A percentile compares a stretch with the other conserved stretches of the same genome.
Evolutionary conservation across 2,329 filamentous ascomycete species (phyloP).

Genomic region (Sordariomycetes sp.): DNA sequence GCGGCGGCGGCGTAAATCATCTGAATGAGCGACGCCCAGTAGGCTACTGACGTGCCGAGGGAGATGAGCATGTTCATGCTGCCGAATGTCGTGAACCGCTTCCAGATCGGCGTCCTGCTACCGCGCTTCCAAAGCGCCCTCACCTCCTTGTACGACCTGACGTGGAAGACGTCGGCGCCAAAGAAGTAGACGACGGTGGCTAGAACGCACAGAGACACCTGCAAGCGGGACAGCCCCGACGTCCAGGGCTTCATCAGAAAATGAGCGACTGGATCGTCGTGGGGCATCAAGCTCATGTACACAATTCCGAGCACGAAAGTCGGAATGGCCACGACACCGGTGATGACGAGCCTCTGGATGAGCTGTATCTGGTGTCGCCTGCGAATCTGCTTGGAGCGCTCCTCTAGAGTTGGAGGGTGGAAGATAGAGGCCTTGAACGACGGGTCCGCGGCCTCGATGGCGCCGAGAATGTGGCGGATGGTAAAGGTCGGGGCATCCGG

Average conservation of each 20-base stretch:
- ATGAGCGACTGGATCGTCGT: conserved; percentile 42
- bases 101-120: conserved; percentile 61
- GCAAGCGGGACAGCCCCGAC: conserved; percentile 62
- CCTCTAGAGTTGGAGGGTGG: conserved; percentile 74
- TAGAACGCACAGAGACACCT: conserved; percentile 71
- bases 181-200: conserved; percentile 83
- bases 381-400: conserved; percentile 65
- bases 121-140: conserved; percentile 64
- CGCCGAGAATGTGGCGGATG: conserved; percentile 60
- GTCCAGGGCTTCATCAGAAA: conserved; percentile 63
- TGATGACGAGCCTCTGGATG: conserved; percentile 59
- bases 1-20: conserved; percentile 52
- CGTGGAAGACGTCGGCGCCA: conserved; percentile 76
- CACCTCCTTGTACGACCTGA: conserved; percentile 68
- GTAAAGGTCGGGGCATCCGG: conserved; percentile 61
- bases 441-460: conserved; percentile 55
- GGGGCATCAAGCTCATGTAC: conserved; percentile 73
- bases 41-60: conserved; percentile 78
- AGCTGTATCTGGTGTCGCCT: conserved; percentile 58
- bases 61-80: conserved; percentile 96
- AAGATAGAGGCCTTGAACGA: conserved; percentile 60
- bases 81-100: conserved; percentile 82
- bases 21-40: conserved; percentile 70
- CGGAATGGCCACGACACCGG: conserved; percentile 61
- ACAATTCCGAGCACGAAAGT: conserved; percentile 82